These are phyloP conservation scores for Rhododendron ferrugineum DNA, from an alignment of 148 eudicot species.

Conservation along the genomic window DNA sequence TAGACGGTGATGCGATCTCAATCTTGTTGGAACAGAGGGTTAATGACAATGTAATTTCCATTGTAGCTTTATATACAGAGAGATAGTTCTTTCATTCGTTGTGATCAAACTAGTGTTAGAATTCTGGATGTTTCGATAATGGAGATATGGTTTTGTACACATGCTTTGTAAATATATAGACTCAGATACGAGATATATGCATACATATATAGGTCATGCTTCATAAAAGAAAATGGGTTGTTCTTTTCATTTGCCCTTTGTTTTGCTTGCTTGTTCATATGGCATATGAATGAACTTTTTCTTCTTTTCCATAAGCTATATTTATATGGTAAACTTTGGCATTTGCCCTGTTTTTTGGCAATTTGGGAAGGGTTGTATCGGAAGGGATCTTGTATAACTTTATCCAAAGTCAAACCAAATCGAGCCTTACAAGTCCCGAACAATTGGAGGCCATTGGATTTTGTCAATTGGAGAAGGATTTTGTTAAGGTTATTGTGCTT, in stretches of 20 bases:
- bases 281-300: not conserved
- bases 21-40: not conserved
- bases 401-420: not conserved
- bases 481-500: not conserved
- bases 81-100: conserved; percentile 10
- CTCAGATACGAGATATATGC: not conserved
- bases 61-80: not conserved
- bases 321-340: not conserved
- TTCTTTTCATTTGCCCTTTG: conserved; percentile 7
- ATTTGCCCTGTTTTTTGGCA: not conserved
- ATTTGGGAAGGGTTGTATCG: not conserved
- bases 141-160: not conserved
- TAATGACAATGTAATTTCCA: not conserved
- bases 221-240: not conserved
- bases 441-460: not conserved
- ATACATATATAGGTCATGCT: not conserved
- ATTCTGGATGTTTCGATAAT: not conserved
- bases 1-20: not conserved
- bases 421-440: not conserved
- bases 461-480: not conserved
- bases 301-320: not conserved
- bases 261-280: conserved; percentile 1
- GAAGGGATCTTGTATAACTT: not conserved
- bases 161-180: not conserved
- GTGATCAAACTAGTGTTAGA: not conserved